Evolutionary conservation across 2,329 filamentous ascomycete genomes (phyloP).

Genomic region (Fusarium luffae): DNA sequence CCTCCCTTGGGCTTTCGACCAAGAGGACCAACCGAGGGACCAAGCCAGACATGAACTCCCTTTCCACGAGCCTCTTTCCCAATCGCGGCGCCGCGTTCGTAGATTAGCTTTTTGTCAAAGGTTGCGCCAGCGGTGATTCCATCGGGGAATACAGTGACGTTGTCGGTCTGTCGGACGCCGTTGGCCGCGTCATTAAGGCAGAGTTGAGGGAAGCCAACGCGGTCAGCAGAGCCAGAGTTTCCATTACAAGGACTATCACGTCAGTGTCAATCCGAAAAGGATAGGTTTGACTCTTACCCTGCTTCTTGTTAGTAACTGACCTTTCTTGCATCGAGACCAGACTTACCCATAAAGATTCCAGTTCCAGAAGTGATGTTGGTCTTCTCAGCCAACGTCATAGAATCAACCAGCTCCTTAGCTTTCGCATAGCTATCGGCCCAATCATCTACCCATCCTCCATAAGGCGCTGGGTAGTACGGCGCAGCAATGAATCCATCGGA

Average conservation of each 20-base stretch:
- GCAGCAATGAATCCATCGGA: conserved; percentile 54
- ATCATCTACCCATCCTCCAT: conserved; percentile 75
- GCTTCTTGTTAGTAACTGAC: not conserved
- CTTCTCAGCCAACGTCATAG: conserved; percentile 85
- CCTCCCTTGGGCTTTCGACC: conserved; percentile 79
- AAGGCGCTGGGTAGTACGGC: conserved; percentile 76
- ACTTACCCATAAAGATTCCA: conserved; percentile 74
- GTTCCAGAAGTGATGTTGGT: conserved; percentile 79
- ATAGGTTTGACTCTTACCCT: conserved; percentile 14
- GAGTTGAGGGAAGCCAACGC: conserved; percentile 77
- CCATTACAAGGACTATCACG: conserved; percentile 73
- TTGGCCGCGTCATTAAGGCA: conserved; percentile 78
- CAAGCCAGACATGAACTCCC: conserved; percentile 76
- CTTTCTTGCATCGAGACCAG: not conserved
- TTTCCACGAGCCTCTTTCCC: conserved; percentile 79
- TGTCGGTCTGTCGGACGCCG: conserved; percentile 78
- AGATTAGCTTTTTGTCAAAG: conserved; percentile 78
- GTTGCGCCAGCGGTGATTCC: conserved; percentile 83
- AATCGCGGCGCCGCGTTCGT: conserved; percentile 73
- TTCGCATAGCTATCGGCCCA: conserved; percentile 79
- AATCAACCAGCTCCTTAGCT: conserved; percentile 73
- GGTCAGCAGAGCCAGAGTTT: conserved; percentile 76
- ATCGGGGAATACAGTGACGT: conserved; percentile 80
- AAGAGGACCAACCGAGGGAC: conserved; percentile 76
- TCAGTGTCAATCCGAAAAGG: not conserved